Conservation (phyloP, 495 filamentous ascomycete species). For the Penicillium daleae region DNA sequence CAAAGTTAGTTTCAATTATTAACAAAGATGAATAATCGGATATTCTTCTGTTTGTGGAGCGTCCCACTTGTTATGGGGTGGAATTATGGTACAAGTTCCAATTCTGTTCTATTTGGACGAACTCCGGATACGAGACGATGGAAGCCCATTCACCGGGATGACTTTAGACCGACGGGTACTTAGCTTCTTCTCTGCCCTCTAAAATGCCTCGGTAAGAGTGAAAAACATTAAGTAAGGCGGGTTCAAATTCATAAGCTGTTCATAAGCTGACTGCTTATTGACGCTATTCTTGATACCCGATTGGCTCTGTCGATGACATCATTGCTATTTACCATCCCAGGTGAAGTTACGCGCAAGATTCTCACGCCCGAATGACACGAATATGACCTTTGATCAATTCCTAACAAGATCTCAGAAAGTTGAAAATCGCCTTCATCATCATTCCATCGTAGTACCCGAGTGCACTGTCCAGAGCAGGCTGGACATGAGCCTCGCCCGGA, state of each 20-base stretch:
- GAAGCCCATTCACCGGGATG: background rate
- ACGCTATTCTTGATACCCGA: background rate
- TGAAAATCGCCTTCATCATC: background rate
- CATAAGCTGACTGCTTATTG: no score
- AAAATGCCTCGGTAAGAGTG: background rate
- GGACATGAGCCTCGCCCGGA: conserved; percentile 3
- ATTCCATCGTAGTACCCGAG: background rate
- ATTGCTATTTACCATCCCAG: background rate
- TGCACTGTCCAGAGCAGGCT: background rate
- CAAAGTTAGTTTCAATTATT: background rate
- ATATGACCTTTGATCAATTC: background rate
- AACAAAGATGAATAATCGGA: background rate
- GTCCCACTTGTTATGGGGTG: background rate
- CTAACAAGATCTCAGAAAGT: background rate
- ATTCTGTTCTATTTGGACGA: background rate
- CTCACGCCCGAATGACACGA: background rate
- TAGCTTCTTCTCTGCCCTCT: background rate
- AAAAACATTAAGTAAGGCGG: background rate
- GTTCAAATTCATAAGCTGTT: background rate
- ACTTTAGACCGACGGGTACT: background rate
- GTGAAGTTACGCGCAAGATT: no score
- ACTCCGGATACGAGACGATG: background rate
- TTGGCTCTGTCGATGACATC: background rate
- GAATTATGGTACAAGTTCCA: background rate
- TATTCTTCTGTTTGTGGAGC: background rate